Evolutionary conservation across 2,329 filamentous ascomycete species (phyloP), one percentile per base, ranked within the genome.

Genomic region (Fusarium secorum): DNA sequence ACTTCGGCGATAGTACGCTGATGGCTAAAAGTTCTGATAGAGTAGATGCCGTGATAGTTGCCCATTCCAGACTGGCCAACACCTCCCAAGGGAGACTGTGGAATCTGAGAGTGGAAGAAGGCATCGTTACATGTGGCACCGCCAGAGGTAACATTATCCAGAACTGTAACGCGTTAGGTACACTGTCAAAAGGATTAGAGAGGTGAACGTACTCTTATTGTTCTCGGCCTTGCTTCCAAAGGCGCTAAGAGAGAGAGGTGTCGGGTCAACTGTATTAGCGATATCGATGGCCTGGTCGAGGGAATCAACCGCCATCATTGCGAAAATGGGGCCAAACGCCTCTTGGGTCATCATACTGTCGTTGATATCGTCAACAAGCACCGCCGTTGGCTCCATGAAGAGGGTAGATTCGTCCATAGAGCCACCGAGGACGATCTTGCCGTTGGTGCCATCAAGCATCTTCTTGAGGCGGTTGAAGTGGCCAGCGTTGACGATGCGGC

Each of bases 371-470:
- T 93, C 86, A 39, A 98, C 91, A 66, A 93, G 86, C n/a, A 99
- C 90, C n/a, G 95, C 90, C 0, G 96, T 99, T 2, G 95, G 93
- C 79, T 95, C 94, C 74, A 99, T 96, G 81, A 92, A 98, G 53
- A 92, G 89, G 35, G 93, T 88, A 38, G 87, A 85, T 78, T 93
- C 90, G 79, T 98, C 94, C 83, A 92, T 90, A 59, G 90, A 89
- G 52, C 96, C 96, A 55, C 96, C 96, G 76, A 97, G 84, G 52
- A 98, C 85, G 70, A 99, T 94, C 83, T 93, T 92, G 80, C 96
- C 96, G 68, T 88, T 88, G 60, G 89, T 92, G 61, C 89, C 86
- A 79, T 97, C 94, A n/a, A 99, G 84, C 93, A 98, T 94, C 76
- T 89, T 89, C 87, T 96, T 97, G 74, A 98, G 86, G 39, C 95